Evolutionary conservation across 495 filamentous ascomycete species (phyloP).

Genomic region (Tetracladium marchalianum): DNA sequence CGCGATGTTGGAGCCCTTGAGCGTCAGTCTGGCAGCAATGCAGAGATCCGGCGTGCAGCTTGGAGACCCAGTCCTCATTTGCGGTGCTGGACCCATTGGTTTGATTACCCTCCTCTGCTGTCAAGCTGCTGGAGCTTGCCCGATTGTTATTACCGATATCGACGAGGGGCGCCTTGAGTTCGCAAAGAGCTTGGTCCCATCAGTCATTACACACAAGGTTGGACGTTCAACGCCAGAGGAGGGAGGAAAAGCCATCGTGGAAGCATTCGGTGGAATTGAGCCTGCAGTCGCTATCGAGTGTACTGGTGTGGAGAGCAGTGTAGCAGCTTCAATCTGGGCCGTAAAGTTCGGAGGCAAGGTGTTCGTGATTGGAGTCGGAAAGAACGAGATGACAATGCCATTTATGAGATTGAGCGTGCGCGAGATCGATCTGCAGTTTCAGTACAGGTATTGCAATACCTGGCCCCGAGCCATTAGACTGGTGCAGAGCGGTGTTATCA

Average conservation of each 20-base stretch:
- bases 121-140: constrained; percentile 73
- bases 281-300: constrained; percentile 77
- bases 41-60: constrained; percentile 67
- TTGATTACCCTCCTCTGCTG: constrained; percentile 75
- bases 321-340: constrained; percentile 75
- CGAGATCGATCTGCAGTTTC: constrained; percentile 90
- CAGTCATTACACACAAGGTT: constrained; percentile 69
- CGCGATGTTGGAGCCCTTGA: constrained; percentile 77
- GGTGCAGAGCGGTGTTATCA: constrained; percentile 69
- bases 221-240: constrained; percentile 58
- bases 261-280: constrained; percentile 52
- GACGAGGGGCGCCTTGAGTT: constrained; percentile 75
- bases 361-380: constrained; percentile 86
- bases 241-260: constrained; percentile 53
- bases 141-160: constrained; percentile 87
- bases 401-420: constrained; percentile 86
- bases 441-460: constrained; percentile 91
- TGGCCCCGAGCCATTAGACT: constrained; percentile 91
- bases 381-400: constrained; percentile 86
- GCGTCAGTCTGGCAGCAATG: constrained; percentile 75
- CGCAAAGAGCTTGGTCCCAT: constrained; percentile 66
- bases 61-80: constrained; percentile 76
- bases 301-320: constrained; percentile 84
- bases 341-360: constrained; percentile 91
- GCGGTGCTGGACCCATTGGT: constrained; percentile 86